These are phyloP conservation scores for Lachancea nothofagi DNA, from an alignment of 805 yeast genomes.

Conservation along the genomic window DNA sequence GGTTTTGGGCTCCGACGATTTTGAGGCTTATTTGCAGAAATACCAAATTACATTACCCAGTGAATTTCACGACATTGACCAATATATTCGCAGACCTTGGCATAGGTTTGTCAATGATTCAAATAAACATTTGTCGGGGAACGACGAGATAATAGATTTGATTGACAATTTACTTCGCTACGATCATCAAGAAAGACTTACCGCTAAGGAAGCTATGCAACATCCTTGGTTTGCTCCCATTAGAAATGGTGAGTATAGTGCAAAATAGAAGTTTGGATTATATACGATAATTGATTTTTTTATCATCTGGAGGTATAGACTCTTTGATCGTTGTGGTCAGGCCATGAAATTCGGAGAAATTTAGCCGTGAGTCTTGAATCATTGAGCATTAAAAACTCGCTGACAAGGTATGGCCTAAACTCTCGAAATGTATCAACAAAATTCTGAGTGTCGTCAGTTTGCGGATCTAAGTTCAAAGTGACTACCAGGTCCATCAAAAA, in stretches of 20 bases:
- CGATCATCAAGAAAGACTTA: conserved; percentile 83
- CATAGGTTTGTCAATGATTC: conserved; percentile 60
- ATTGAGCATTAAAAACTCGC: conserved; percentile 16
- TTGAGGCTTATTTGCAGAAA: conserved; percentile 61
- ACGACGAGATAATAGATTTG: conserved; percentile 71
- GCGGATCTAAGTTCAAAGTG: neutral
- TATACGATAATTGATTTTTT: neutral
- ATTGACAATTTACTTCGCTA: conserved; percentile 74
- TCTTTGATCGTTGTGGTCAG: neutral
- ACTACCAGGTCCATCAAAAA: neutral
- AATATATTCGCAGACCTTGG: conserved; percentile 85
- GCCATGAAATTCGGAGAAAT: conserved; percentile 19
- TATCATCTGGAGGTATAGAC: no score
- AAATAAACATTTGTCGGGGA: conserved; percentile 57
- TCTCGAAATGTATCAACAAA: neutral
- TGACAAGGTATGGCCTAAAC: conserved; percentile 14
- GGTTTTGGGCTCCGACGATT: conserved; percentile 79
- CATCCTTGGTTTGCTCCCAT: conserved; percentile 43
- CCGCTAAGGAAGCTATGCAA: conserved; percentile 83
- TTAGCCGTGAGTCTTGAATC: conserved; percentile 18
- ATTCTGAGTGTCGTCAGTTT: neutral
- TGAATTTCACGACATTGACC: conserved; percentile 74
- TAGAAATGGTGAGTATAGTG: conserved; percentile 9
- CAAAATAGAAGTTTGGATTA: neutral
- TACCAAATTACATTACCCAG: conserved; percentile 65